Evolutionary conservation across 805 yeast species (phyloP).

Genomic region (Nakazawaea holstii): DNA sequence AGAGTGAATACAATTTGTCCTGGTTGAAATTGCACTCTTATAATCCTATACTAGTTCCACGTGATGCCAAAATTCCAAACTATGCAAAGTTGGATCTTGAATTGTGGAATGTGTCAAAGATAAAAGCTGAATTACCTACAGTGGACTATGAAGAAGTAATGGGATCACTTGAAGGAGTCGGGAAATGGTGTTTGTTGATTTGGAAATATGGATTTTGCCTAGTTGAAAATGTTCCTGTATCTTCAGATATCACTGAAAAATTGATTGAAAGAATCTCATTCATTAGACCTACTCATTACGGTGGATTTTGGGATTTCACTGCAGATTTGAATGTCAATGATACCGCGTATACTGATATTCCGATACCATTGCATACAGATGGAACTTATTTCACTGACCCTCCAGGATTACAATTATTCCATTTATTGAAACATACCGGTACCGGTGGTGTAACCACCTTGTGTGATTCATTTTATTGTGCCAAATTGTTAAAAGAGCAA

Average conservation of each 20-base stretch:
- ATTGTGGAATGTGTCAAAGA: constrained; percentile 40
- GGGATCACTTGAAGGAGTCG: constrained; percentile 36
- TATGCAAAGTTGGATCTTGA: constrained; percentile 24
- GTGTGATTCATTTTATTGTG: constrained; percentile 63
- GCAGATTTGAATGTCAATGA: constrained; percentile 62
- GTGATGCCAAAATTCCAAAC: constrained; percentile 21
- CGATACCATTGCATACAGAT: constrained; percentile 62
- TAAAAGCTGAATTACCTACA: constrained; percentile 35
- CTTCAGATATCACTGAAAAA: constrained; percentile 52
- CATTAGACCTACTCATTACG: constrained; percentile 66
- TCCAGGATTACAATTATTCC: constrained; percentile 68
- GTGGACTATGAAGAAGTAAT: constrained; percentile 46
- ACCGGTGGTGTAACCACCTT: constrained; percentile 64
- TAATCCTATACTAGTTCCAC: constrained; percentile 39
- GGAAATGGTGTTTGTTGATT: constrained; percentile 50
- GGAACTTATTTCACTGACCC: constrained; percentile 74
- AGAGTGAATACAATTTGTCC: constrained; percentile 27
- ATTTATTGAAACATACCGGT: constrained; percentile 54
- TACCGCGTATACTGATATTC: constrained; percentile 67
- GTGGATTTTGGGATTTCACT: constrained; percentile 80
- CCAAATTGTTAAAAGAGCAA: constrained; percentile 37
- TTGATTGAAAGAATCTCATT: constrained; percentile 54
- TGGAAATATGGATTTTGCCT: constrained; percentile 57
- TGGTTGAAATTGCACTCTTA: constrained; percentile 50
- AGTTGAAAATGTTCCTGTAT: constrained; percentile 54